Base-by-base conservation (phyloP, 192 early-diverging fungal species). In the Diversispora epigaea region DNA sequence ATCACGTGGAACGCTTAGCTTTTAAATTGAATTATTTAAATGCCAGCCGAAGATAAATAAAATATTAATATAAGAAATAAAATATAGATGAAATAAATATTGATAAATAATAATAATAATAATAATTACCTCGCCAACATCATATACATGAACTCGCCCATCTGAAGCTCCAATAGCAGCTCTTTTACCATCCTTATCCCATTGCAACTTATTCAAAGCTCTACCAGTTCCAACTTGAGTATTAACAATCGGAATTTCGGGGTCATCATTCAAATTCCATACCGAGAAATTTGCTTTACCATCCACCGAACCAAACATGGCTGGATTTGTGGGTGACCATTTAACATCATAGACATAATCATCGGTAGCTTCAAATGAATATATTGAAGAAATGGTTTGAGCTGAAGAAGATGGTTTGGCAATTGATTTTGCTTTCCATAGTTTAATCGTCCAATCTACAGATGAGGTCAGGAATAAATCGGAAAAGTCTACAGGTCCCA, bases 321-420 rank as follows among this genome's bases (percentile, higher is more conserved):
- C 89, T 7, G 98, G 98, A 78, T 98, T 95, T 14, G 88, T 84
- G 4, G 98, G 97, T 22, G 94, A 96, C 98, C 98, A 99, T 79
- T 92, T 91, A 9, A 94, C 96, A 80, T 99, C 98, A 79, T 93
- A 96, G 21, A 99, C 95, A 80, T 97, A 98, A 83, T 99, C 97
- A 76, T 96, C 92, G 7, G 93, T 87, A 15, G 92, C 89, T 67
- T 98, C 94, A 81, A 99, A 98, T 4, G 92, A 93, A 76, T 92
- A 90, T 66, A 99, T 78, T 3, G 88, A 85, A 4, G 85, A 81
- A 22, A 90, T 87, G 5, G 56, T 76, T 19, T 86, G 82, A 45
- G 79, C 71, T 17, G 81, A 81, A 21, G 82, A 87, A 0, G 86
- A 73, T 14, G 83, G 75, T 52, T 85, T 88, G 22, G 86, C 70